Conservation (phyloP, 139 green algal species). For the Spirogloea muscicola region DNA sequence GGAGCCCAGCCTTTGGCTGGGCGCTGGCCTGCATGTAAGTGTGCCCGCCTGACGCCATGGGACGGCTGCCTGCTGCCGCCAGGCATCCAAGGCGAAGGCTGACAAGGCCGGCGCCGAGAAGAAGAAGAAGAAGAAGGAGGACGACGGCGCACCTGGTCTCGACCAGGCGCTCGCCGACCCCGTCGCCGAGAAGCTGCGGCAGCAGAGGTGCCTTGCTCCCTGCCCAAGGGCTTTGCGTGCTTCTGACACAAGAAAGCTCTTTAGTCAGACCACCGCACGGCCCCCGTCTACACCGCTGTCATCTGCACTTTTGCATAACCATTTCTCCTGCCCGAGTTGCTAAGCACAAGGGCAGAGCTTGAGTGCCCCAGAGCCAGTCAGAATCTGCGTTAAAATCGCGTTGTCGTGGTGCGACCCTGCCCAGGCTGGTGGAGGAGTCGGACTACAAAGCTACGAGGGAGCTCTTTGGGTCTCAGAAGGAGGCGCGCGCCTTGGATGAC, state of each 20-base stretch:
- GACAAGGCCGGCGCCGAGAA: slow-evolving; percentile 8
- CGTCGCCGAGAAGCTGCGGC: slow-evolving; percentile 40
- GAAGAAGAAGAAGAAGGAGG: slow-evolving; percentile 11
- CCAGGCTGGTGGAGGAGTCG: slow-evolving; percentile 43
- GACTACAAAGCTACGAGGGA: slow-evolving; percentile 40
- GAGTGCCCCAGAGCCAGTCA: neutral
- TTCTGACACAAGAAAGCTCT: neutral
- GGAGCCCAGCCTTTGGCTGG: too few relatives aligned
- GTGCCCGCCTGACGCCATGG: too few relatives aligned
- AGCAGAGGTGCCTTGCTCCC: slow-evolving; percentile 25
- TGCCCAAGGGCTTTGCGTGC: neutral
- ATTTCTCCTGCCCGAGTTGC: neutral
- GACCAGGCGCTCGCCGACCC: slow-evolving; percentile 8
- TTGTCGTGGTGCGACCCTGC: slow-evolving; percentile 6
- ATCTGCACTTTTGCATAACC: neutral
- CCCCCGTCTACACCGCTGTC: neutral
- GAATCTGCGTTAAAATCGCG: neutral
- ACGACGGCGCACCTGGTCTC: neutral
- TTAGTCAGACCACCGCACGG: neutral
- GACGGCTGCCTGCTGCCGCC: too few relatives aligned
- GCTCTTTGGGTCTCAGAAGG: slow-evolving; percentile 15
- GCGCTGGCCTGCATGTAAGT: too few relatives aligned
- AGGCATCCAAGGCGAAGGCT: neutral
- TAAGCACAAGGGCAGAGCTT: neutral
- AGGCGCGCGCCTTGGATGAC: slow-evolving; percentile 8